Percentiles rank a stretch among this genome's conserved stretches.
Evolutionary conservation across 2,329 filamentous ascomycete genomes (phyloP).

Genomic region (Diaporthe nobilis): DNA sequence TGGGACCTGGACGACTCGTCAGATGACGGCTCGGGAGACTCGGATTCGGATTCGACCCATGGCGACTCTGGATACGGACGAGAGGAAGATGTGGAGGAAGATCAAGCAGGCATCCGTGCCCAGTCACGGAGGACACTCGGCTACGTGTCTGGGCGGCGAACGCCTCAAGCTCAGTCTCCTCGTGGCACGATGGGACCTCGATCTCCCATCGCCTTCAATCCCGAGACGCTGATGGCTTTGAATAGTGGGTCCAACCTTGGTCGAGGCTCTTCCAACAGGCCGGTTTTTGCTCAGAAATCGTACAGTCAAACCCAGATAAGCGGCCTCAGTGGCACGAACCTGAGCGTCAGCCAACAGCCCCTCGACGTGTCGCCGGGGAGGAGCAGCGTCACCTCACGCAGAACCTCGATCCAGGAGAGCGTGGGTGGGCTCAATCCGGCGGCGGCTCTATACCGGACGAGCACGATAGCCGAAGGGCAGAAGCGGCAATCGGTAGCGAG

Average conservation of each 20-base stretch:
- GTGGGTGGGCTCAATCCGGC: slow-evolving; percentile 38
- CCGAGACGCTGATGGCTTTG: slow-evolving; percentile 50
- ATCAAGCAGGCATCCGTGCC: slow-evolving; percentile 56
- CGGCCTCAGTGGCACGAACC: slow-evolving; percentile 25
- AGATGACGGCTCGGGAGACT: slow-evolving; percentile 57
- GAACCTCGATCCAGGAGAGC: slow-evolving; percentile 30
- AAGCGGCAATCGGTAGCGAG: slow-evolving; percentile 67
- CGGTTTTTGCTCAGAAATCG: slow-evolving; percentile 58
- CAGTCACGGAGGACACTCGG: slow-evolving; percentile 65
- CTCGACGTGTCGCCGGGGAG: slow-evolving; percentile 30
- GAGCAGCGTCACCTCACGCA: slow-evolving; percentile 34
- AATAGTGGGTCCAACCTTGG: slow-evolving; percentile 47
- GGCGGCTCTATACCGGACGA: slow-evolving; percentile 44
- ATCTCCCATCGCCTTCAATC: slow-evolving; percentile 52
- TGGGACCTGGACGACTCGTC: slow-evolving; percentile 66
- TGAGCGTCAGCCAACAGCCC: slow-evolving; percentile 15
- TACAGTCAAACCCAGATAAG: slow-evolving; percentile 59
- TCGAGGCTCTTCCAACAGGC: slow-evolving; percentile 58
- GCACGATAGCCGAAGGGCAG: slow-evolving; percentile 38
- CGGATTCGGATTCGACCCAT: slow-evolving; percentile 56
- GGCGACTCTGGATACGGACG: slow-evolving; percentile 58
- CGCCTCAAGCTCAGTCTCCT: slow-evolving; percentile 53
- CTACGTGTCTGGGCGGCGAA: slow-evolving; percentile 63
- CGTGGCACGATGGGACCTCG: slow-evolving; percentile 42
- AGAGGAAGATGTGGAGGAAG: slow-evolving; percentile 46